phyloP scores from a whole-genome alignment of 805 yeast genomes.

The Metschnikowia sp. region DNA sequence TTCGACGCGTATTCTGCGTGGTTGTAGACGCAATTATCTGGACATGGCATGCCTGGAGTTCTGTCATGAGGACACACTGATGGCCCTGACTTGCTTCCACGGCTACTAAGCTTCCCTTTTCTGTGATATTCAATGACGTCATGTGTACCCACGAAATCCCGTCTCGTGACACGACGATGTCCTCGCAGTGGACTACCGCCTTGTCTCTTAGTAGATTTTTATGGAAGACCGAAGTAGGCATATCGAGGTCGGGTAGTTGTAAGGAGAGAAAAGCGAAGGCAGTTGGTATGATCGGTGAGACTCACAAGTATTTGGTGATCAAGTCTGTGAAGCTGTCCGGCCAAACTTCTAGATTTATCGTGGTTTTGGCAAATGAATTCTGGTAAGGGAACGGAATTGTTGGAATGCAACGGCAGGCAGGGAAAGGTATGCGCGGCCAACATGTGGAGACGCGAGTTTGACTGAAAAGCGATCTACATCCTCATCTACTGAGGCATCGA shows the following conservation, averaged over 20 bases:
- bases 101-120: slow-evolving; percentile 33
- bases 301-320: not conserved
- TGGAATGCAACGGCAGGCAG: no score
- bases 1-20: slow-evolving; percentile 4
- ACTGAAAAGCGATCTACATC: no score
- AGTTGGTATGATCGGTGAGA: not conserved
- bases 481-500: no score
- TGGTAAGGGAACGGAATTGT: no score
- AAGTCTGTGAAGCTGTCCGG: not conserved
- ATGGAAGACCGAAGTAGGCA: slow-evolving; percentile 25
- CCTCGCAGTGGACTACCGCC: slow-evolving; percentile 32
- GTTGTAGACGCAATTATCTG: slow-evolving; percentile 31
- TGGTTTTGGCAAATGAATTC: no score
- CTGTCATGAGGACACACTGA: slow-evolving; percentile 29
- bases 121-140: slow-evolving; percentile 27
- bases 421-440: no score
- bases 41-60: slow-evolving; percentile 39
- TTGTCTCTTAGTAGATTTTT: slow-evolving; percentile 30
- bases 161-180: slow-evolving; percentile 37
- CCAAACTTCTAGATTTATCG: no score
- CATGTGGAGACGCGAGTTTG: no score
- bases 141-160: slow-evolving; percentile 34
- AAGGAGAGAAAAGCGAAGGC: not conserved
- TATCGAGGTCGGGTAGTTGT: not conserved
- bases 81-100: slow-evolving; percentile 26